Evolutionary conservation across 2,329 filamentous ascomycete species (phyloP), one percentile per base, ranked within the genome.

Genomic region (Bipolaris bicolor): DNA sequence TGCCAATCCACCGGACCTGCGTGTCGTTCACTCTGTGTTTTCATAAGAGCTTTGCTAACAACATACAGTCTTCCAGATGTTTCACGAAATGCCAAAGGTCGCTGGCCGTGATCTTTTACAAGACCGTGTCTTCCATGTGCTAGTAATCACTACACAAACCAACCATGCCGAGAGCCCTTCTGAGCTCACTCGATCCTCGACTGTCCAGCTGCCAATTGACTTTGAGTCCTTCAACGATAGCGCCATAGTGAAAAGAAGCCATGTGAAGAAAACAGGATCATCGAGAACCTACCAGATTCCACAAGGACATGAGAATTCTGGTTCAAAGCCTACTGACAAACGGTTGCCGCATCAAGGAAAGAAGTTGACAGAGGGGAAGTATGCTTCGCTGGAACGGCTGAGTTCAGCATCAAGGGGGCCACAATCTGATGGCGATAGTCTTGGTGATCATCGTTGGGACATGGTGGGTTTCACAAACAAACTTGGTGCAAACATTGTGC

Each of bases 111-210:
- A 80, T 3, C 80, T 85, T n/a, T 78, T 91, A 7, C 81, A 82
- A 56, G 83, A 87, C 61, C 85, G 90, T 48, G 83, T 85, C 2
- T 92, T 92, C 64, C 82, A 87, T 15, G 85, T 88, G 2, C 72
- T 92, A 48, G 85, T 90, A 69, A 77, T 89, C 53, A 85, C 86
- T 10, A 57, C 57, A 7, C 66, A 67, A 49, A 47, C 18, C 3
- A 22, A 49, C 31, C 44, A 56, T 5, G 67, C 5, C 57, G n/a
- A 70, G 63, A n/a, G 52, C 70, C 18, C 7, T 18, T 33, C 37
- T 11, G 83, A 86, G 68, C 84, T 88, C 55, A 52, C 86, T 7
- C 79, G 88, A 48, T 68, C 64, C 3, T 59, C 66, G 31, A 67
- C 69, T 7, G 51, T 74, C 5, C 72, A 74, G 3, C 78, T 88